phyloP scores from a whole-genome alignment of 306 rosid species.

The Calophaca sinica region DNA sequence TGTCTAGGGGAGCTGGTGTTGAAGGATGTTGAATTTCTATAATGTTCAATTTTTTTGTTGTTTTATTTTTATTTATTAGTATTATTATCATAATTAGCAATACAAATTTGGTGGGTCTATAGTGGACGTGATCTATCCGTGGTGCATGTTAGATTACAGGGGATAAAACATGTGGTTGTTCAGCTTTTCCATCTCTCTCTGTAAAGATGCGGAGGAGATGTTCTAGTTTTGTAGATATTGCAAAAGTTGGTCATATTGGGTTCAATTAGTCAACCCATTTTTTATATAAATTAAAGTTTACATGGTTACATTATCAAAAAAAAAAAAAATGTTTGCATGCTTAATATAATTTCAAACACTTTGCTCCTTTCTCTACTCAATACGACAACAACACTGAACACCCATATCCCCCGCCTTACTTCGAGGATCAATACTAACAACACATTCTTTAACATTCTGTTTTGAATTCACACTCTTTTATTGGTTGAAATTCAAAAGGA shows the following conservation, averaged over 20 bases:
- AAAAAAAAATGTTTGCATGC: too few species aligned
- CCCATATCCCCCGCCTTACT: too few species aligned
- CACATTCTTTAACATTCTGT: too few species aligned
- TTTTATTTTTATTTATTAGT: conserved; percentile 13
- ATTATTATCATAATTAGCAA: neutral
- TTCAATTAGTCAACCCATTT: conserved; percentile 41
- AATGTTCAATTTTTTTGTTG: conserved; percentile 28
- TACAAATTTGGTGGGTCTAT: neutral
- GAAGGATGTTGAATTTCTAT: conserved; percentile 69
- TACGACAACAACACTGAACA: too few species aligned
- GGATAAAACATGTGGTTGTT: conserved; percentile 53
- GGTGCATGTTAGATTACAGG: conserved; percentile 37
- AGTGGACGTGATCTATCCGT: neutral
- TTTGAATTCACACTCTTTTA: too few species aligned
- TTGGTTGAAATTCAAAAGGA: too few species aligned
- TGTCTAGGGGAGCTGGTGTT: conserved; percentile 47
- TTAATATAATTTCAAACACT: neutral
- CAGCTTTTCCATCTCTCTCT: conserved; percentile 48
- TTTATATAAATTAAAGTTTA: conserved; percentile 8
- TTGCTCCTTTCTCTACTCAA: neutral
- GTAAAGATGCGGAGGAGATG: conserved; percentile 44
- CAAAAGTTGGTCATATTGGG: conserved; percentile 36
- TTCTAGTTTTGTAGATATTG: conserved; percentile 55
- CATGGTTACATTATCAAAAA: too few species aligned
- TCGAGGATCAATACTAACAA: too few species aligned